phyloP scores from a whole-genome alignment of 352 stramenopile genomes.

The Pythium angustatum region DNA sequence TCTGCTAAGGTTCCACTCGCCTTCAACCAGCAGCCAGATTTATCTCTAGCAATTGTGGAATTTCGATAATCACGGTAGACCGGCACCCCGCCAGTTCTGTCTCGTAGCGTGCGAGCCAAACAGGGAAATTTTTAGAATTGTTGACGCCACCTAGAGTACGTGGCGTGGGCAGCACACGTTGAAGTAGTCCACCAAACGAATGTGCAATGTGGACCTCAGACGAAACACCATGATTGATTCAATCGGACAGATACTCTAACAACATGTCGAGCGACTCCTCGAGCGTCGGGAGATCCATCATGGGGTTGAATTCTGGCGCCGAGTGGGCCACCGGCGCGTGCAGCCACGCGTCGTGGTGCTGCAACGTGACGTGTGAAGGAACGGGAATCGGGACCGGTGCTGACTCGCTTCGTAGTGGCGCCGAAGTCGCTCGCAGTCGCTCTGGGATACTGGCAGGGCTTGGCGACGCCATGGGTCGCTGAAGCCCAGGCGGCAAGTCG shows the following conservation, averaged over 20 bases:
- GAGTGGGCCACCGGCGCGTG: neutral
- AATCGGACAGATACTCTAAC: slow-evolving; percentile 23
- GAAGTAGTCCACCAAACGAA: too few species aligned
- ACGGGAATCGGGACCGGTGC: neutral
- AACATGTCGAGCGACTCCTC: slow-evolving; percentile 27
- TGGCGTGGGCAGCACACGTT: too few species aligned
- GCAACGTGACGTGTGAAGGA: neutral
- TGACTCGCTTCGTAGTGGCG: neutral
- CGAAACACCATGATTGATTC: too few species aligned
- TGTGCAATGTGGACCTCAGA: too few species aligned
- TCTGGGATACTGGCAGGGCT: neutral
- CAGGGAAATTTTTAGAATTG: too few species aligned
- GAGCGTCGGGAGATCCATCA: slow-evolving; percentile 14
- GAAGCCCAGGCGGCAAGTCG: slow-evolving; percentile 6
- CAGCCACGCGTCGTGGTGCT: neutral
- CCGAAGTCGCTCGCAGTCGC: neutral
- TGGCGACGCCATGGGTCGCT: slow-evolving; percentile 10
- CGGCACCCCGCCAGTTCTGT: too few species aligned
- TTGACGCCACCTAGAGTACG: too few species aligned
- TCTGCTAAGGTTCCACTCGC: too few species aligned
- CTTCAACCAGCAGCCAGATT: too few species aligned
- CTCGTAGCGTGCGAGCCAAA: too few species aligned
- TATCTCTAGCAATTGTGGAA: too few species aligned
- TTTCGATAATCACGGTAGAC: too few species aligned
- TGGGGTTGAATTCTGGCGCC: neutral